A percentile compares a stretch with the other conserved stretches of the same genome.
Evolutionary conservation across 2,329 filamentous ascomycete species (phyloP).

Genomic region (Cyanodermella asteris): DNA sequence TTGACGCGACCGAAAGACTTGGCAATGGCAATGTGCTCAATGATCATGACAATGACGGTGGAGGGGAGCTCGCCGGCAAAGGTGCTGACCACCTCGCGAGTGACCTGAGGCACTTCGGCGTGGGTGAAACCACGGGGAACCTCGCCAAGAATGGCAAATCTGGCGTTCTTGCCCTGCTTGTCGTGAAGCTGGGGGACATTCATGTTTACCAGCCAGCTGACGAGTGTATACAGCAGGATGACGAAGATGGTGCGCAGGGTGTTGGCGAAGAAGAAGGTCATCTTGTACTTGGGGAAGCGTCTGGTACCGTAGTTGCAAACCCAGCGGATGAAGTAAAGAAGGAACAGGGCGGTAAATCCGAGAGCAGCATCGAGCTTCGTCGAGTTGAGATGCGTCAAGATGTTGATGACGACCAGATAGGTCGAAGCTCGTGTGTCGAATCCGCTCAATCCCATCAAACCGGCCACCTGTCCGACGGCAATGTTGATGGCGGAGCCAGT

Average conservation of each 20-base stretch:
- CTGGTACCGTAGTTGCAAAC: conserved; percentile 43
- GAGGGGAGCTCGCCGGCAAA: conserved; percentile 59
- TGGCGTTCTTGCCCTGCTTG: conserved; percentile 32
- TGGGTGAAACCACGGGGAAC: conserved; percentile 77
- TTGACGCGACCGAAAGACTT: conserved; percentile 93
- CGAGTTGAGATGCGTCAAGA: conserved; percentile 45
- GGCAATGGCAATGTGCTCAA: conserved; percentile 91
- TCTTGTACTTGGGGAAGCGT: conserved; percentile 45
- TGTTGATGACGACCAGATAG: conserved; percentile 67
- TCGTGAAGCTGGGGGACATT: too few species aligned
- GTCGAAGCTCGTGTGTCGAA: conserved; percentile 58
- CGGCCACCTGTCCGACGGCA: conserved; percentile 58
- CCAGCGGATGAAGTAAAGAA: conserved; percentile 57
- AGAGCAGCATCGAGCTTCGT: conserved; percentile 63
- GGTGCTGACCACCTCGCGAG: conserved; percentile 39
- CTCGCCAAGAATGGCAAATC: conserved; percentile 50
- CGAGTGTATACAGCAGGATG: conserved; percentile 75
- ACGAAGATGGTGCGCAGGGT: conserved; percentile 81
- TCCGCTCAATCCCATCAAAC: conserved; percentile 52
- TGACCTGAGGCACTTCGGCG: conserved; percentile 49
- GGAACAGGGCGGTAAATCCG: conserved; percentile 57
- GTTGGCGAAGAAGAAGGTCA: conserved; percentile 70
- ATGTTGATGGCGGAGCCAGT: conserved; percentile 88
- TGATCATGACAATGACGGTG: conserved; percentile 78
- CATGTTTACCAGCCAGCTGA: conserved; percentile 69